phyloP scores from a whole-genome alignment of 176 grass and related monocot genomes.

The Musa beccarii region DNA sequence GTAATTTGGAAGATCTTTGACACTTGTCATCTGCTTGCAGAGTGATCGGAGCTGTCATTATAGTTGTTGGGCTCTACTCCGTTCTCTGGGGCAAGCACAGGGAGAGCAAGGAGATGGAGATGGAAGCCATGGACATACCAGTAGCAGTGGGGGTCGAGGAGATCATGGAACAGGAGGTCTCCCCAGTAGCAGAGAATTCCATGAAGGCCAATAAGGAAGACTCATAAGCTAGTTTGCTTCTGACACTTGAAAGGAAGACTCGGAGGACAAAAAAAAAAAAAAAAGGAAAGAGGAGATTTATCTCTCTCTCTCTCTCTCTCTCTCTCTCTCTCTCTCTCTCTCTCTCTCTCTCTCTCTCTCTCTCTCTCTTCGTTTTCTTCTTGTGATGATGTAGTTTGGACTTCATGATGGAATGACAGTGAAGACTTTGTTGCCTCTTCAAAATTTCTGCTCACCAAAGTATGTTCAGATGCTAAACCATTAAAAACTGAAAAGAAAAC shows the following conservation, averaged over 20 bases:
- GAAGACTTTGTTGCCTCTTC: not conserved
- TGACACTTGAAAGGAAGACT: not conserved
- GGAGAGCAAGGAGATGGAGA: slow-evolving; percentile 60
- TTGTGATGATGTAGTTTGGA: slow-evolving; percentile 5
- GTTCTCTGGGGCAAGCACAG: slow-evolving; percentile 95
- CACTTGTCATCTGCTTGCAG: not conserved
- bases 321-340: not conserved
- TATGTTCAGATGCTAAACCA: too few relatives aligned
- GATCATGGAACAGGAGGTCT: slow-evolving; percentile 46
- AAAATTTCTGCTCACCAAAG: not conserved
- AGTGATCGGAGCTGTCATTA: slow-evolving; percentile 45
- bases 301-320: not conserved
- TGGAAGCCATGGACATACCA: slow-evolving; percentile 45
- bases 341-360: not conserved
- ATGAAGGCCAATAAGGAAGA: slow-evolving; percentile 44
- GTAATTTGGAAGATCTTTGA: too few relatives aligned
- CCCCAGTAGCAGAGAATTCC: slow-evolving; percentile 30
- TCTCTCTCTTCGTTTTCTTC: not conserved
- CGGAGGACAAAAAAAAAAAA: not conserved
- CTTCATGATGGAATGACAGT: slow-evolving; percentile 1
- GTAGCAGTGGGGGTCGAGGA: slow-evolving; percentile 49
- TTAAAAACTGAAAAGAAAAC: too few relatives aligned
- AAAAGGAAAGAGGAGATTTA: slow-evolving; percentile 21
- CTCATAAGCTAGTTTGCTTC: not conserved
- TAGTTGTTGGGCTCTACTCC: slow-evolving; percentile 75